A percentile compares a stretch with the other conserved stretches of the same genome.
Conservation (phyloP, 2,329 filamentous ascomycete genomes). For the Talaromyces pinophilus region DNA sequence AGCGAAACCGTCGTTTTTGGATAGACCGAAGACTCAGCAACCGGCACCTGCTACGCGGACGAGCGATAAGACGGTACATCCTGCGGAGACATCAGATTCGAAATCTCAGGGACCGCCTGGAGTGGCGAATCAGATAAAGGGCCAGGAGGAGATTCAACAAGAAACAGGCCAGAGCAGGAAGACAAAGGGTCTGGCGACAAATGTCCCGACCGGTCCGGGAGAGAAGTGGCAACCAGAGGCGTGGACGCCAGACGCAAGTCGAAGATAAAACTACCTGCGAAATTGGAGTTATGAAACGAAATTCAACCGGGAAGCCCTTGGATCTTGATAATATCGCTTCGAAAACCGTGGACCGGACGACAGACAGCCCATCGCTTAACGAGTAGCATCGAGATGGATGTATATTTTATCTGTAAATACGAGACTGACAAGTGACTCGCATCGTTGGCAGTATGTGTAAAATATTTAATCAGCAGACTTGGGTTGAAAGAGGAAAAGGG, state of each 20-base stretch:
- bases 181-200: slow-evolving; percentile 59
- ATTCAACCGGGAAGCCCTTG: not conserved
- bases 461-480: not conserved
- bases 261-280: slow-evolving; percentile 32
- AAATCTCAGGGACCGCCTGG: slow-evolving; percentile 34
- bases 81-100: slow-evolving; percentile 31
- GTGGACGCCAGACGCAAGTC: slow-evolving; percentile 58
- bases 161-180: slow-evolving; percentile 23
- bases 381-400: not conserved
- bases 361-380: not conserved
- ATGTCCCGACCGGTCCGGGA: slow-evolving; percentile 56
- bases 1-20: slow-evolving; percentile 59
- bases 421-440: not conserved
- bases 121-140: slow-evolving; percentile 32
- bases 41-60: slow-evolving; percentile 49
- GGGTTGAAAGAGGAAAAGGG: not conserved
- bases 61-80: slow-evolving; percentile 44
- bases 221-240: slow-evolving; percentile 68
- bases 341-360: not conserved
- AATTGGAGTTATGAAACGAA: not conserved
- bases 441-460: not conserved
- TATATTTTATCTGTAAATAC: not conserved
- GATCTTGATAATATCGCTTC: not conserved
- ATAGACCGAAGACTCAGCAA: slow-evolving; percentile 55
- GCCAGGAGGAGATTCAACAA: slow-evolving; percentile 33